Evolutionary conservation across 139 green algal genomes (phyloP).

Genomic region (Coelastrella sp.): DNA sequence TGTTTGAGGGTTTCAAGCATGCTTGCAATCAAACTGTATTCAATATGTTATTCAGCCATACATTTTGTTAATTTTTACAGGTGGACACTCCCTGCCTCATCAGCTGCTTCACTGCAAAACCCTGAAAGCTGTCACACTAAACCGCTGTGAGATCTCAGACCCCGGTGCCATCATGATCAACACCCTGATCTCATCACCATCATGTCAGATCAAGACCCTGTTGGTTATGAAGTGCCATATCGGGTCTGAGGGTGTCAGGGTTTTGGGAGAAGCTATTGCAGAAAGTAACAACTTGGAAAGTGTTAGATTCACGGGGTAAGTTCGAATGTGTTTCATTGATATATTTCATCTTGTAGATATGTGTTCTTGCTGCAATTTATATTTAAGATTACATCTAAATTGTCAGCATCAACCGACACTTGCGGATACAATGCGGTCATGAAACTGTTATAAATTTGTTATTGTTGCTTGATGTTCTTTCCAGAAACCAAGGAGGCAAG

Average conservation of each 20-base stretch:
- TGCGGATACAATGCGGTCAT: too few relatives aligned
- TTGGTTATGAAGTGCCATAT: slow-evolving; percentile 29
- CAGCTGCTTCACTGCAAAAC: neutral
- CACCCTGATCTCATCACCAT: neutral
- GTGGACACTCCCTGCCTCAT: neutral
- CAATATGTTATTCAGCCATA: too few relatives aligned
- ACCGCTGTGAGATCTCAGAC: slow-evolving; percentile 32
- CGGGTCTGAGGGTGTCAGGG: neutral
- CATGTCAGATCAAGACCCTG: neutral
- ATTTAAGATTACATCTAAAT: neutral
- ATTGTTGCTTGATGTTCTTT: neutral
- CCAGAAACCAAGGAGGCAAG: slow-evolving; percentile 11
- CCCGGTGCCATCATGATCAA: neutral
- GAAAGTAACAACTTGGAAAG: neutral
- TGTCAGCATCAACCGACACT: neutral
- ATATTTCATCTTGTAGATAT: too few relatives aligned
- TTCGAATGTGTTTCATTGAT: neutral
- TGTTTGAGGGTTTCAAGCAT: too few relatives aligned
- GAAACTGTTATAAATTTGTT: neutral
- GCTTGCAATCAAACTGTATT: too few relatives aligned
- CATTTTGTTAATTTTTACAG: too few relatives aligned
- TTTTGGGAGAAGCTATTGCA: neutral
- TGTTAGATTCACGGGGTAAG: slow-evolving; percentile 8
- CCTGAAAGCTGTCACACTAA: neutral
- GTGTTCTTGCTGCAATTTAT: neutral